A percentile compares a stretch with the other conserved stretches of the same genome.
phyloP scores from a whole-genome alignment of 139 green algal species.

The Picochlorum sp. region DNA sequence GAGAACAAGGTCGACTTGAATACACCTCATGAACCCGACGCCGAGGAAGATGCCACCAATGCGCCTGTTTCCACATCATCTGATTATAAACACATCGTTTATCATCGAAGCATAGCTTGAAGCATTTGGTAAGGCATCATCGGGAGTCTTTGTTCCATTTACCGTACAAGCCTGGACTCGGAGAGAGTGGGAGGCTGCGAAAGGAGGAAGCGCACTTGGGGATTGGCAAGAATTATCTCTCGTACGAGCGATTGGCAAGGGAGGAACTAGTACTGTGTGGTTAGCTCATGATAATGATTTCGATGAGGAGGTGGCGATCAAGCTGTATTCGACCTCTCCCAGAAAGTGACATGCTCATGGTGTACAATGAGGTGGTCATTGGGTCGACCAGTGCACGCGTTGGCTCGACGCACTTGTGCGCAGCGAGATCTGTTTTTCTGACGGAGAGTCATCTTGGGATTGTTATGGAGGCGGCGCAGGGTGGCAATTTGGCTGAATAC shows the following conservation, averaged over 20 bases:
- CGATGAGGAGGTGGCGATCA: slow-evolving; percentile 11
- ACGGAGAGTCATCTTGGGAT: slow-evolving; percentile 58
- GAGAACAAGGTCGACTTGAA: not conserved
- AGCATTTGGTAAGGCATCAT: slow-evolving; percentile 22
- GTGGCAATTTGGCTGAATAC: slow-evolving; percentile 23
- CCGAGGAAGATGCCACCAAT: too few species aligned
- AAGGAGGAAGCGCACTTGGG: slow-evolving; percentile 13
- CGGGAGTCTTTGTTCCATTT: slow-evolving; percentile 12
- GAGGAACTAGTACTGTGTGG: slow-evolving; percentile 14
- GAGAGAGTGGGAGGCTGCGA: not conserved
- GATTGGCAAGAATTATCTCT: slow-evolving; percentile 8
- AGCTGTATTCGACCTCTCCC: slow-evolving; percentile 24
- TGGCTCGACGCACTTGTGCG: not conserved
- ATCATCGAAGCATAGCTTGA: not conserved
- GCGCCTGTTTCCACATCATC: too few species aligned
- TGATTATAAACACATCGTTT: not conserved
- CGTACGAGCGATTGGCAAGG: slow-evolving; percentile 11
- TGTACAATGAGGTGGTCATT: slow-evolving; percentile 42
- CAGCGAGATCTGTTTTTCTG: slow-evolving; percentile 49
- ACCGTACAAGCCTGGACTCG: not conserved
- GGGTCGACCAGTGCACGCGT: slow-evolving; percentile 31
- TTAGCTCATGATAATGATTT: slow-evolving; percentile 2
- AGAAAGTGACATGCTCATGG: not conserved
- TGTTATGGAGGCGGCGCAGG: slow-evolving; percentile 67
- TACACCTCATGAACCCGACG: not conserved